A percentile compares a stretch with the other conserved stretches of the same genome.
Conservation (phyloP, 805 yeast genomes). For the Lachancea kluyveri region DNA sequence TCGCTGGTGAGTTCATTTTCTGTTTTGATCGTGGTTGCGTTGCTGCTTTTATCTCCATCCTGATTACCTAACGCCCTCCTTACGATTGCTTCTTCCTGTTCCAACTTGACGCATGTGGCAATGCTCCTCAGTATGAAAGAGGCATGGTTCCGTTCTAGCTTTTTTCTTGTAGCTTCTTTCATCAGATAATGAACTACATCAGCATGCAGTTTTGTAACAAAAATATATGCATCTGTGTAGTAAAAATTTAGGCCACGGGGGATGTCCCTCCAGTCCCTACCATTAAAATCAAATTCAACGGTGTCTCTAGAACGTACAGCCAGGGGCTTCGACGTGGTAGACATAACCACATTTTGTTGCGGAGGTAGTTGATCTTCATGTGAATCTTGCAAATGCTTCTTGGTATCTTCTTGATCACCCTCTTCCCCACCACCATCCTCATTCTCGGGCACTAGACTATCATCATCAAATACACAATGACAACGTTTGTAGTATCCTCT, state of each 20-base stretch:
- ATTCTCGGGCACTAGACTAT: slow-evolving; percentile 21
- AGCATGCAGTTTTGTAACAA: slow-evolving; percentile 14
- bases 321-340: slow-evolving; percentile 13
- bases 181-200: slow-evolving; percentile 13
- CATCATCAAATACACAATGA: slow-evolving; percentile 34
- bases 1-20: slow-evolving; percentile 40
- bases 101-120: slow-evolving; percentile 46
- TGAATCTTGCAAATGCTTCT: slow-evolving; percentile 15
- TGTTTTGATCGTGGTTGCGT: slow-evolving; percentile 9
- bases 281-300: slow-evolving; percentile 50
- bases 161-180: slow-evolving; percentile 15
- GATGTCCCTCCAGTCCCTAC: slow-evolving; percentile 68
- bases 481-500: slow-evolving; percentile 29
- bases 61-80: slow-evolving; percentile 8
- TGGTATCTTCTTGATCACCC: slow-evolving; percentile 12
- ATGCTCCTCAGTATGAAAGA: slow-evolving; percentile 31
- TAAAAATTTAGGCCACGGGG: slow-evolving; percentile 52
- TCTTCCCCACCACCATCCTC: slow-evolving; percentile 25
- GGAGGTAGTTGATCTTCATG: slow-evolving; percentile 1
- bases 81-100: slow-evolving; percentile 31
- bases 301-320: slow-evolving; percentile 33
- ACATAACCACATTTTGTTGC: not conserved
- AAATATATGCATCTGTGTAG: slow-evolving; percentile 22
- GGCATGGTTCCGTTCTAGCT: slow-evolving; percentile 15
- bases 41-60: not conserved